These are phyloP conservation scores for Fusarium sp. DNA, from an alignment of 2,329 filamentous ascomycete species.

Conservation along the genomic window DNA sequence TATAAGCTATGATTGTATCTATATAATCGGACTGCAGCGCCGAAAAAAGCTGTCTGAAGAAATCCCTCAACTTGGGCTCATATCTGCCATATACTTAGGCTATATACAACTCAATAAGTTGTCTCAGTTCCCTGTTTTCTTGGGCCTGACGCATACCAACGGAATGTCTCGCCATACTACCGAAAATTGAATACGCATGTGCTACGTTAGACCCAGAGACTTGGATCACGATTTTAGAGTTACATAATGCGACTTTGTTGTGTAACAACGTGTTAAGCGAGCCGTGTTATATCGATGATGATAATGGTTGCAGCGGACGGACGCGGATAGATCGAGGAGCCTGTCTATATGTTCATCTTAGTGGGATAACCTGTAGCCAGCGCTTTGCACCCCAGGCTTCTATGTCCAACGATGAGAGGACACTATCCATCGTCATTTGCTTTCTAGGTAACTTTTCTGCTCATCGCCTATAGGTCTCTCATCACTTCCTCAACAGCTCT, in stretches of 20 bases:
- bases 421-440: background rate
- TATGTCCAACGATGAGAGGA: background rate
- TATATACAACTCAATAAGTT: background rate
- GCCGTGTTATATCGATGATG: background rate
- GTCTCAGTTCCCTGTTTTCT: conserved; percentile 1
- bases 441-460: background rate
- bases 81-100: background rate
- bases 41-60: background rate
- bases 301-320: background rate
- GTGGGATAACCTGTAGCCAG: background rate
- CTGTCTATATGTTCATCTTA: conserved; percentile 1
- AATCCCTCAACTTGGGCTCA: background rate
- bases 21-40: background rate
- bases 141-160: background rate
- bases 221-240: conserved; percentile 23
- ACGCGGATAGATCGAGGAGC: conserved; percentile 10
- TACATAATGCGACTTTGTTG: conserved; percentile 25
- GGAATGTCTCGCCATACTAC: conserved; percentile 4
- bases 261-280: conserved; percentile 28
- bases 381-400: background rate
- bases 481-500: conserved; percentile 73
- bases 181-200: conserved; percentile 9
- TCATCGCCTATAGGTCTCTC: conserved; percentile 60
- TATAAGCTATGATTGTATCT: background rate
- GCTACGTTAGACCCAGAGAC: conserved; percentile 1